phyloP scores from a whole-genome alignment of 306 rosid genomes.

The Ziziphus jujuba region DNA sequence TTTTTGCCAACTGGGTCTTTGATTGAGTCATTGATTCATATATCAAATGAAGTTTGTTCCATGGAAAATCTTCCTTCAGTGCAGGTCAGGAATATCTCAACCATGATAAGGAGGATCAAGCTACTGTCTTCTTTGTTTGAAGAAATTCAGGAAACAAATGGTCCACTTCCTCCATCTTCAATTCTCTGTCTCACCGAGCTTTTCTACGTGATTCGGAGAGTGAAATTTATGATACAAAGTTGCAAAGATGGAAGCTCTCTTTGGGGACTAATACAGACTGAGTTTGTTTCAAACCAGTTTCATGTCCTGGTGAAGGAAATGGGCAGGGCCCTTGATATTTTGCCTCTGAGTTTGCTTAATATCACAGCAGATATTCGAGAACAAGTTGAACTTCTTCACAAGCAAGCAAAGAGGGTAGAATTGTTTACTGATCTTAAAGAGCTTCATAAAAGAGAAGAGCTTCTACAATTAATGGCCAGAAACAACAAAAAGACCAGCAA shows the following conservation, averaged over 20 bases:
- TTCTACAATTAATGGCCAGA: conserved; percentile 62
- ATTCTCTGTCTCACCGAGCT: conserved; percentile 85
- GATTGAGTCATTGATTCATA: conserved; percentile 64
- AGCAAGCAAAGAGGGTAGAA: conserved; percentile 67
- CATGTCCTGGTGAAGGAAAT: conserved; percentile 72
- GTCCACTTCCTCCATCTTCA: conserved; percentile 76
- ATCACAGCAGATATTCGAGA: conserved; percentile 62
- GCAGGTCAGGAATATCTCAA: conserved; percentile 56
- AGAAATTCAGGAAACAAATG: conserved; percentile 65
- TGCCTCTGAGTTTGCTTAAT: conserved; percentile 72
- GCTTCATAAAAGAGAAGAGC: conserved; percentile 56
- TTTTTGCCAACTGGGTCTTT: conserved; percentile 69
- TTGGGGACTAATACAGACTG: conserved; percentile 70
- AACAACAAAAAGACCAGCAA: conserved; percentile 49
- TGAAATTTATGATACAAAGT: conserved; percentile 59
- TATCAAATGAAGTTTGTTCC: conserved; percentile 62
- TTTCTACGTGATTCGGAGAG: conserved; percentile 71
- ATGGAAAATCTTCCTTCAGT: conserved; percentile 57
- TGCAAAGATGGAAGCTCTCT: conserved; percentile 72
- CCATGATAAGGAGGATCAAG: conserved; percentile 80
- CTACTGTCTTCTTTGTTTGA: conserved; percentile 84
- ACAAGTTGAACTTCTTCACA: conserved; percentile 84
- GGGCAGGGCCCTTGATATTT: conserved; percentile 82
- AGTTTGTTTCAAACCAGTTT: conserved; percentile 61
- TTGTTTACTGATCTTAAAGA: conserved; percentile 53